Conservation (phyloP, 2,329 filamentous ascomycete genomes). For the Biscogniauxia marginata region DNA sequence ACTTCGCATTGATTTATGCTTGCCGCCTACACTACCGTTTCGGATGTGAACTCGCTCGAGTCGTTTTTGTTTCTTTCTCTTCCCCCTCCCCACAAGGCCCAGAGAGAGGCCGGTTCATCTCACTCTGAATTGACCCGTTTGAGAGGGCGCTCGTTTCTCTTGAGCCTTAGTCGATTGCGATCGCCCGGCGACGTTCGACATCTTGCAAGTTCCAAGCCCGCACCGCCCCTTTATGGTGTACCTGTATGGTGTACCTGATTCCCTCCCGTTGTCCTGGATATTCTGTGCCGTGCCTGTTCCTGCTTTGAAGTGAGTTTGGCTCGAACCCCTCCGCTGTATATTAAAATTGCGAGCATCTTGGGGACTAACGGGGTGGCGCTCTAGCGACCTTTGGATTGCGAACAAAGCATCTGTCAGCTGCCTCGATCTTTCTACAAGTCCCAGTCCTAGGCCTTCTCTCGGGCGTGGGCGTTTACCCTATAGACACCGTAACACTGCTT, state of each 20-base stretch:
- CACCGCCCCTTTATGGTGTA: not conserved
- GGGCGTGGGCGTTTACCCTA: not conserved
- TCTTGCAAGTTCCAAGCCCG: not conserved
- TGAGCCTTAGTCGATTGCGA: not conserved
- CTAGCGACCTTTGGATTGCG: conserved; percentile 16
- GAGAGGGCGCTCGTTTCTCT: conserved; percentile 1
- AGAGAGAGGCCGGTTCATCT: too few species aligned
- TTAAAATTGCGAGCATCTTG: conserved; percentile 7
- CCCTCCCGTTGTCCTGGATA: not conserved
- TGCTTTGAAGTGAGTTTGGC: conserved; percentile 11
- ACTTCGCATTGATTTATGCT: conserved; percentile 13
- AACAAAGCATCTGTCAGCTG: conserved; percentile 20
- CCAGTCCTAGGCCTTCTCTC: conserved; percentile 4
- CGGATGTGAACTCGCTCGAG: conserved; percentile 25
- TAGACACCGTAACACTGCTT: not conserved
- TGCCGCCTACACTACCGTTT: conserved; percentile 15
- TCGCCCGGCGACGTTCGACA: not conserved
- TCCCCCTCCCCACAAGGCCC: conserved; percentile 10
- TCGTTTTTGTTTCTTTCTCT: conserved; percentile 21
- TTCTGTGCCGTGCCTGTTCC: not conserved
- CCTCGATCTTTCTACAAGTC: too few species aligned
- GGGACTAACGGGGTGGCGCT: conserved; percentile 19
- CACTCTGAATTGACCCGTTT: conserved; percentile 3
- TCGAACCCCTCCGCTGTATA: conserved; percentile 5
- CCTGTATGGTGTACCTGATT: too few species aligned